Evolutionary conservation across 1,139 yeast species (phyloP).

Genomic region (Geotrichum siamense): DNA sequence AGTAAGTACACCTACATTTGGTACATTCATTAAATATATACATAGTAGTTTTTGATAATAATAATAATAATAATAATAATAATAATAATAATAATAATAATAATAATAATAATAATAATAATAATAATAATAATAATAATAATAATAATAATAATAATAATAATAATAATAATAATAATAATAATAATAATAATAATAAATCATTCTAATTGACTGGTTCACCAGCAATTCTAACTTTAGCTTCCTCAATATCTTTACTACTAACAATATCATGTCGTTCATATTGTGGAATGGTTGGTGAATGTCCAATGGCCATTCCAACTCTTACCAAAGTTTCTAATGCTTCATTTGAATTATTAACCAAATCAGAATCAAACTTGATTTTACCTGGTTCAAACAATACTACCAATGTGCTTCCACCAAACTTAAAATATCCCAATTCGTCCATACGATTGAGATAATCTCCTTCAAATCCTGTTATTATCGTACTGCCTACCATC

Average conservation of each 20-base stretch:
- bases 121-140: neutral
- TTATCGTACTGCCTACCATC: constrained; percentile 93
- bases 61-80: neutral
- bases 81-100: neutral
- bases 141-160: neutral
- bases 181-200: neutral
- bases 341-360: constrained; percentile 56
- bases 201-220: constrained; percentile 9
- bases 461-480: constrained; percentile 61
- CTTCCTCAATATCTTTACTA: constrained; percentile 23
- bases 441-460: constrained; percentile 65
- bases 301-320: constrained; percentile 89
- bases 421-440: constrained; percentile 89
- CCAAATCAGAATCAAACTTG: constrained; percentile 65
- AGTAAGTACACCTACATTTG: too few relatives aligned
- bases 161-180: neutral
- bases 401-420: constrained; percentile 80
- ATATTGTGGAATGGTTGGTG: constrained; percentile 27
- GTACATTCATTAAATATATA: too few relatives aligned
- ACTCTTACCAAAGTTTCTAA: constrained; percentile 80
- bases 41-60: neutral
- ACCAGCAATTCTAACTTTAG: constrained; percentile 24
- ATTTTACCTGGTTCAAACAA: constrained; percentile 44
- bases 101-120: neutral
- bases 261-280: constrained; percentile 22